Evolutionary conservation across 2,329 filamentous ascomycete species (phyloP).

Genomic region (Microdochium paspali): DNA sequence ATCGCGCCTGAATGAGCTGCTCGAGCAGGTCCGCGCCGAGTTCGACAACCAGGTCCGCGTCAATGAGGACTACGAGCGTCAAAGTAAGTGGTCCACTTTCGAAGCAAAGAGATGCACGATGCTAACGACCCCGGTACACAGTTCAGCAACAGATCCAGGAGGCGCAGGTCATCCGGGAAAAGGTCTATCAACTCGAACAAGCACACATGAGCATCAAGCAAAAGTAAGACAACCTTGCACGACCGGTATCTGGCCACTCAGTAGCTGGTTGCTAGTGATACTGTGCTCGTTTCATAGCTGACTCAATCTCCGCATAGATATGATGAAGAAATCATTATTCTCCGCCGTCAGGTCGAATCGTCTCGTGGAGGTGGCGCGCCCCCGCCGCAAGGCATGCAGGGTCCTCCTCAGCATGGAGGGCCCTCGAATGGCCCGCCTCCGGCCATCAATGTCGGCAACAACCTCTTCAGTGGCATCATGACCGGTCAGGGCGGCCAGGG

Average conservation of each 20-base stretch:
- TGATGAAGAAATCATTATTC: slow-evolving; percentile 77
- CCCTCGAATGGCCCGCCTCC: slow-evolving; percentile 65
- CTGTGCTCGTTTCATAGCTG: background rate
- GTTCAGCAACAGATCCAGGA: slow-evolving; percentile 88
- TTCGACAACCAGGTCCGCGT: slow-evolving; percentile 79
- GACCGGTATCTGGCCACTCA: too few relatives aligned
- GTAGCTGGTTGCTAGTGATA: too few relatives aligned
- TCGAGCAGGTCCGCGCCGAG: slow-evolving; percentile 84
- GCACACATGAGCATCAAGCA: slow-evolving; percentile 79
- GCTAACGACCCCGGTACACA: slow-evolving; percentile 25
- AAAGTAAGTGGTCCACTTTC: slow-evolving; percentile 56
- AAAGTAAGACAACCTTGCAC: slow-evolving; percentile 55
- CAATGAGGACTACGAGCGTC: slow-evolving; percentile 82
- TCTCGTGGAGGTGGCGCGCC: slow-evolving; percentile 56
- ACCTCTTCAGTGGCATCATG: slow-evolving; percentile 95
- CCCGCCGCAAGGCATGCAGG: slow-evolving; percentile 47
- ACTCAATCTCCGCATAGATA: slow-evolving; percentile 50
- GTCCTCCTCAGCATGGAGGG: slow-evolving; percentile 64
- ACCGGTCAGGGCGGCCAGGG: slow-evolving; percentile 74
- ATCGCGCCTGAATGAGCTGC: slow-evolving; percentile 75
- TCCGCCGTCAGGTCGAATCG: slow-evolving; percentile 79
- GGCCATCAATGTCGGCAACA: slow-evolving; percentile 82
- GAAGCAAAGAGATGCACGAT: background rate
- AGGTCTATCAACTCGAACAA: slow-evolving; percentile 89
- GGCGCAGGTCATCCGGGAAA: slow-evolving; percentile 87